Evolutionary conservation across 2,329 filamentous ascomycete species (phyloP).

Genomic region (Diplodia seriata): DNA sequence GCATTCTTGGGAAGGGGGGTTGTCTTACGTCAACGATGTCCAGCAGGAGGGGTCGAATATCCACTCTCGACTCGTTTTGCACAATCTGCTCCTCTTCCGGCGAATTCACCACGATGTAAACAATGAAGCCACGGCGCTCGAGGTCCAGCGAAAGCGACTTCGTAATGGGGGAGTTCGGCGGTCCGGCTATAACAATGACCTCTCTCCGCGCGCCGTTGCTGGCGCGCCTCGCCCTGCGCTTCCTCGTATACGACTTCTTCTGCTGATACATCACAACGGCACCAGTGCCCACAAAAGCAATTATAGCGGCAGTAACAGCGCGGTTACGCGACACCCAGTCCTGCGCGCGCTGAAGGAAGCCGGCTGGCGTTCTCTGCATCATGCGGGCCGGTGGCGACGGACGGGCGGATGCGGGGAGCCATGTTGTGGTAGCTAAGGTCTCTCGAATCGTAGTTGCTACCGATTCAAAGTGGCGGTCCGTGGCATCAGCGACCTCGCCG

Average conservation of each 20-base stretch:
- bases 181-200: constrained; percentile 88
- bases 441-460: constrained; percentile 75
- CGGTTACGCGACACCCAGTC: constrained; percentile 77
- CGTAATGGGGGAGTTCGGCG: constrained; percentile 81
- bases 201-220: constrained; percentile 85
- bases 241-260: constrained; percentile 64
- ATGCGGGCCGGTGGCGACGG: constrained; percentile 59
- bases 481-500: constrained; percentile 75
- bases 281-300: constrained; percentile 73
- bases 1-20: constrained; percentile 19
- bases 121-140: constrained; percentile 89
- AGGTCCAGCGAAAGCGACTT: constrained; percentile 84
- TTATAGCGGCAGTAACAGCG: constrained; percentile 72
- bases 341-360: constrained; percentile 65
- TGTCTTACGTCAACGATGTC: constrained; percentile 78
- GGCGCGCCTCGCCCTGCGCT: constrained; percentile 78
- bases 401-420: constrained; percentile 74
- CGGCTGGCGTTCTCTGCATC: constrained; percentile 44
- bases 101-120: constrained; percentile 88
- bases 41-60: constrained; percentile 81
- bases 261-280: constrained; percentile 65
- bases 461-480: constrained; percentile 81
- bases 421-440: constrained; percentile 69
- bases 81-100: constrained; percentile 83
- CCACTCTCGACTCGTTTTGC: constrained; percentile 75